Conservation (phyloP, 1,284 basidiomycete species). For the Dichomitus squalens region DNA sequence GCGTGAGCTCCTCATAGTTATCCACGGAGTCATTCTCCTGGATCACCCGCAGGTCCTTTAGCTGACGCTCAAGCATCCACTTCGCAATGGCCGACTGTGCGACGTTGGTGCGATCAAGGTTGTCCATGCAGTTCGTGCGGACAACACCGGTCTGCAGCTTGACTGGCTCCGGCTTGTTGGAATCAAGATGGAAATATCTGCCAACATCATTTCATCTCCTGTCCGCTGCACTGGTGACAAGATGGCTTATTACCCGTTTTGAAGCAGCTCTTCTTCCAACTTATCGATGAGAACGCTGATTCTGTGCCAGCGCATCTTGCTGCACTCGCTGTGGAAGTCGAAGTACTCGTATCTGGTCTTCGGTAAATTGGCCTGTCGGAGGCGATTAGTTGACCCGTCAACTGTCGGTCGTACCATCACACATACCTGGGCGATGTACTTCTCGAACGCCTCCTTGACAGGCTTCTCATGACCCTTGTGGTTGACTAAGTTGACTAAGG, state of each 20-base stretch:
- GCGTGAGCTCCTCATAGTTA: constrained; percentile 77
- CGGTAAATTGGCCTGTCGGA: constrained; percentile 56
- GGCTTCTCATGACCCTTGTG: constrained; percentile 95
- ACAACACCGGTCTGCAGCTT: constrained; percentile 68
- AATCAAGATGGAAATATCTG: constrained; percentile 77
- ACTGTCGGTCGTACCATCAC: too few relatives aligned
- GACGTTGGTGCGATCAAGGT: constrained; percentile 96
- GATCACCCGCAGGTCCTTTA: constrained; percentile 74
- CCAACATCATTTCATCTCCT: background rate
- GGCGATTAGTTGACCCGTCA: background rate
- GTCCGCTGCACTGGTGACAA: background rate
- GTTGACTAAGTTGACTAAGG: constrained; percentile 92
- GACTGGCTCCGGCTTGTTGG: constrained; percentile 46
- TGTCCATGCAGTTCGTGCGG: constrained; percentile 94
- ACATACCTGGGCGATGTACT: constrained; percentile 64
- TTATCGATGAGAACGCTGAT: constrained; percentile 84
- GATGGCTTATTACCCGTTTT: constrained; percentile 64
- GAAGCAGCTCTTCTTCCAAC: constrained; percentile 73
- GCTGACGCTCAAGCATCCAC: constrained; percentile 81
- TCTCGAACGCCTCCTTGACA: constrained; percentile 95
- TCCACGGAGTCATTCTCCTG: constrained; percentile 73
- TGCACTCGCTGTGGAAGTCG: constrained; percentile 98
- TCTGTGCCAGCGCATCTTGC: constrained; percentile 93
- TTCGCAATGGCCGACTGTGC: constrained; percentile 90
- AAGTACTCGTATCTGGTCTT: constrained; percentile 92